Evolutionary conservation across 2,329 filamentous ascomycete genomes (phyloP).

Genomic region (Rosellinia necatrix): DNA sequence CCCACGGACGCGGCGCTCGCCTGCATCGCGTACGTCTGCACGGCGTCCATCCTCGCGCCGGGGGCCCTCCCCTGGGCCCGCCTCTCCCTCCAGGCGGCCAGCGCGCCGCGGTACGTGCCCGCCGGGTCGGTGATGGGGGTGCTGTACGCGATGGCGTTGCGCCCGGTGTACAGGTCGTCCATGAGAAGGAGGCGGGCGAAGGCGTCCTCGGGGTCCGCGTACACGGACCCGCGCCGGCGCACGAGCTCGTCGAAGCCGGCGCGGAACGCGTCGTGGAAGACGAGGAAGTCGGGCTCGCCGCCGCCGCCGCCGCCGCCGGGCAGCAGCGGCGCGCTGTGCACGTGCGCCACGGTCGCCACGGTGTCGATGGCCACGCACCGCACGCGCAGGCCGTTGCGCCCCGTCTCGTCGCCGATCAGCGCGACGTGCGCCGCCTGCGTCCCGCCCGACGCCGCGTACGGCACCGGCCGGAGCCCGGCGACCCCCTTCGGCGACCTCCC

Average conservation of each 20-base stretch:
- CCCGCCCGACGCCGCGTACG: background rate
- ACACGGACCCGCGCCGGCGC: background rate
- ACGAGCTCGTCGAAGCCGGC: slow-evolving; percentile 1
- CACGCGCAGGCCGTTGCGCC: background rate
- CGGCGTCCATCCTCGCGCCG: background rate
- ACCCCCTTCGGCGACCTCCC: background rate
- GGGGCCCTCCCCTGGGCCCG: background rate
- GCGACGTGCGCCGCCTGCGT: background rate
- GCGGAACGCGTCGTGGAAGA: background rate
- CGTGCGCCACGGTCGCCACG: background rate
- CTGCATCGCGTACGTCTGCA: background rate
- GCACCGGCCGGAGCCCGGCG: background rate
- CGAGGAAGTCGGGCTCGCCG: background rate
- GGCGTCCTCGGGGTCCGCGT: background rate
- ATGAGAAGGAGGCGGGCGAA: background rate
- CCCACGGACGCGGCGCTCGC: background rate
- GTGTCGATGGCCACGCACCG: background rate
- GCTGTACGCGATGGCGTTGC: background rate
- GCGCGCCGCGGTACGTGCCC: background rate
- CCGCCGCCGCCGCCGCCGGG: too few relatives aligned
- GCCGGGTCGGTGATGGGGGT: background rate
- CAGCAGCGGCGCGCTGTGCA: background rate
- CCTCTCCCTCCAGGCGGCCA: background rate
- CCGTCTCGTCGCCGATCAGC: background rate
- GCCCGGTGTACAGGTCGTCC: background rate